Evolutionary conservation across 2,329 filamentous ascomycete species (phyloP).

Genomic region (Davidsoniella neocaledoniae): DNA sequence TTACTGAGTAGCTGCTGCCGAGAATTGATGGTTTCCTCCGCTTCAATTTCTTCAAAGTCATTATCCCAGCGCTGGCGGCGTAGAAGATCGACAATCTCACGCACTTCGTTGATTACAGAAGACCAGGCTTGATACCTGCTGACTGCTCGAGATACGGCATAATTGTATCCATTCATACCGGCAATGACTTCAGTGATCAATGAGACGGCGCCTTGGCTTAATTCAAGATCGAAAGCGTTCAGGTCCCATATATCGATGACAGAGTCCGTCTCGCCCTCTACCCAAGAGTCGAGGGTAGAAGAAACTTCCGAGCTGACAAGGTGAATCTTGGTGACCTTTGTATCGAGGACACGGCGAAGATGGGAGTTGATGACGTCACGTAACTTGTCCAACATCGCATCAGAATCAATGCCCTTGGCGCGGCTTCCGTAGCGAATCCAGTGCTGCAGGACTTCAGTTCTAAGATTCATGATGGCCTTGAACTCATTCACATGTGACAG

Average conservation of each 20-base stretch:
- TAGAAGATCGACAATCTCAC: slow-evolving; percentile 45
- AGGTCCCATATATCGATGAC: slow-evolving; percentile 49
- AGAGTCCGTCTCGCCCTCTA: slow-evolving; percentile 31
- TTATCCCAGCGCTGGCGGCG: slow-evolving; percentile 58
- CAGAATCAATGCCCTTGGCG: slow-evolving; percentile 48
- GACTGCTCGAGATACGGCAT: slow-evolving; percentile 44
- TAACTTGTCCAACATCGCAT: slow-evolving; percentile 50
- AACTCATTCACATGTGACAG: slow-evolving; percentile 48
- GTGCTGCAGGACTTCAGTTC: slow-evolving; percentile 52
- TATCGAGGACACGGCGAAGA: slow-evolving; percentile 44
- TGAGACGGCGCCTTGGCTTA: slow-evolving; percentile 43
- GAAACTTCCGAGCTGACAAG: slow-evolving; percentile 48
- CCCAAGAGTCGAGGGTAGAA: slow-evolving; percentile 44
- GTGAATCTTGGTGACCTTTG: slow-evolving; percentile 46
- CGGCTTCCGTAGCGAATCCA: slow-evolving; percentile 57
- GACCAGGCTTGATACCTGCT: slow-evolving; percentile 57
- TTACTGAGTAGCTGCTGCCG: slow-evolving; percentile 52
- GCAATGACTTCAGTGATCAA: slow-evolving; percentile 57
- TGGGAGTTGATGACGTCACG: slow-evolving; percentile 52
- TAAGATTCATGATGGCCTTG: slow-evolving; percentile 49
- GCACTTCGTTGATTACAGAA: slow-evolving; percentile 51
- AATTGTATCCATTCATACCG: slow-evolving; percentile 55
- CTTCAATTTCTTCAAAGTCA: slow-evolving; percentile 55
- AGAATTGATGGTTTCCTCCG: slow-evolving; percentile 51
- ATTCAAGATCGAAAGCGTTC: slow-evolving; percentile 40